These are phyloP conservation scores for Nelumbo lutea DNA, from an alignment of 164 flowering plant species.

Conservation along the genomic window DNA sequence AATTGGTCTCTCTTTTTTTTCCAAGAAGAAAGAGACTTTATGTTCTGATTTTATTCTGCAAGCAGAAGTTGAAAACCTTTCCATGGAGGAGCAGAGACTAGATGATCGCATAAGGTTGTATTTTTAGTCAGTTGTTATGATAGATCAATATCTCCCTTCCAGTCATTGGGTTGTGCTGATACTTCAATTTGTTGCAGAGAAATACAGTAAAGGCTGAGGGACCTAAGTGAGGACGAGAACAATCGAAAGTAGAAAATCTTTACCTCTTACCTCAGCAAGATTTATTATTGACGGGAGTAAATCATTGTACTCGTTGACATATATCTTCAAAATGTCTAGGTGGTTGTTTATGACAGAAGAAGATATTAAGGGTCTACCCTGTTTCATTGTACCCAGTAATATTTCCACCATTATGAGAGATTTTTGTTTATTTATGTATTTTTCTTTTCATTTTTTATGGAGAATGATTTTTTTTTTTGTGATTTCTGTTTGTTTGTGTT, in stretches of 20 bases:
- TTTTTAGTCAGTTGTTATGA: not conserved
- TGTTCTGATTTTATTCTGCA: conserved; percentile 27
- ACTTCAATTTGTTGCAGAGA: conserved; percentile 46
- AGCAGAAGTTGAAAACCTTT: conserved; percentile 22
- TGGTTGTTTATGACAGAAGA: no score
- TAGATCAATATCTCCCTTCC: not conserved
- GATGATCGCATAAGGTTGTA: conserved; percentile 26
- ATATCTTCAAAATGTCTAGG: no score
- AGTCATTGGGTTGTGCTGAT: no score
- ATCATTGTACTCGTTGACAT: not conserved
- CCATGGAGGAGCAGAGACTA: no score
- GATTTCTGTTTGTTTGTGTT: no score
- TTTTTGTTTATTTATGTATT: no score
- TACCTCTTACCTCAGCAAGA: not conserved
- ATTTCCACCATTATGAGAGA: no score
- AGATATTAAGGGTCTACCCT: conserved; percentile 37
- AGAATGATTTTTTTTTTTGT: no score
- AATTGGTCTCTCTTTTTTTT: not conserved
- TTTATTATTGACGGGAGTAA: not conserved
- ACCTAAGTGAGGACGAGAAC: conserved; percentile 9
- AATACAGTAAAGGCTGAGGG: conserved; percentile 83
- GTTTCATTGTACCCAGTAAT: conserved; percentile 24
- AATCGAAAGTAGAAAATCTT: conserved; percentile 47
- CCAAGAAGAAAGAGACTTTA: not conserved
- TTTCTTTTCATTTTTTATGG: no score